A percentile compares a stretch with the other conserved stretches of the same genome.
Conservation (phyloP, 2,329 filamentous ascomycete genomes). For the Alternaria novae-zelandiae region DNA sequence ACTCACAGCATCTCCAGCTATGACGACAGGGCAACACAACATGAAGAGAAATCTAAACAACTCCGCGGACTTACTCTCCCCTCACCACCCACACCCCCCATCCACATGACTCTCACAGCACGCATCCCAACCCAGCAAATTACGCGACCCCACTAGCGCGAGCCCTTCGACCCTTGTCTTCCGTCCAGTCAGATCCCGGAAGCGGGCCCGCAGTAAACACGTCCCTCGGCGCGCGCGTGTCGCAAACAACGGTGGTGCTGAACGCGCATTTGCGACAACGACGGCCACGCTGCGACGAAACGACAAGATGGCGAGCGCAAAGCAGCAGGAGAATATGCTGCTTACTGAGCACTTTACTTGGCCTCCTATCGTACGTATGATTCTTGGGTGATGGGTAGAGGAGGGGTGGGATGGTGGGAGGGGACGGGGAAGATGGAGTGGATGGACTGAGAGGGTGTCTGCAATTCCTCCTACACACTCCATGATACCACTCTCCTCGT, state of each 20-base stretch:
- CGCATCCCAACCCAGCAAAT: not conserved
- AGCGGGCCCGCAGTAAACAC: constrained; percentile 24
- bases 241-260: constrained; percentile 21
- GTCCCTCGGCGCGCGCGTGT: constrained; percentile 26
- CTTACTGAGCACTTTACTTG: constrained; percentile 96
- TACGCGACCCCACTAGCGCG: constrained; percentile 11
- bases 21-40: no score
- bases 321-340: constrained; percentile 63
- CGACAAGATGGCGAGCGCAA: constrained; percentile 50
- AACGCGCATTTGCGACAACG: constrained; percentile 11
- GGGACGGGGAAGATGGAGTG: not conserved
- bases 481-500: no score
- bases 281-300: not conserved
- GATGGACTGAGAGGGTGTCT: not conserved
- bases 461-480: no score
- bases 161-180: constrained; percentile 7
- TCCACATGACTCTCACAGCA: not conserved
- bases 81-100: not conserved
- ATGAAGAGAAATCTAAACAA: no score
- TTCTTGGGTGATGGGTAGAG: not conserved
- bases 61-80: not conserved
- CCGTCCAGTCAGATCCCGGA: constrained; percentile 17
- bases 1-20: not conserved
- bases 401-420: not conserved
- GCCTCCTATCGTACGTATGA: constrained; percentile 76